phyloP scores from a whole-genome alignment of 805 yeast genomes.

The Candida awuae region DNA sequence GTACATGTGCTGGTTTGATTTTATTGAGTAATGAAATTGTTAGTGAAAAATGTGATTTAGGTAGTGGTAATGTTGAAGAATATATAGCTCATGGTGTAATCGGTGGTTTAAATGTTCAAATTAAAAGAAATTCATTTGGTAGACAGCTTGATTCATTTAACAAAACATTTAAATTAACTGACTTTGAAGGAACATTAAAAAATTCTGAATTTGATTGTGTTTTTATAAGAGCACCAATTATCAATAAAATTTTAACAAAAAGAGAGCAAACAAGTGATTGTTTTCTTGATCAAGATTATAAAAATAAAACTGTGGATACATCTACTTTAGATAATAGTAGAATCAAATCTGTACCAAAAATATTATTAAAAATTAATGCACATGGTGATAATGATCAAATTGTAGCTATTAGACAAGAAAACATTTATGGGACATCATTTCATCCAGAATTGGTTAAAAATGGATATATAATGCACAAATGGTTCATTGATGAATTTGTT shows the following conservation, averaged over 20 bases:
- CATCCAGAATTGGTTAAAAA: slow-evolving; percentile 62
- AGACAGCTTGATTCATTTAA: slow-evolving; percentile 65
- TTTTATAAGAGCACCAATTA: slow-evolving; percentile 74
- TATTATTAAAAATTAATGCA: slow-evolving; percentile 34
- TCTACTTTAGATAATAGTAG: slow-evolving; percentile 11
- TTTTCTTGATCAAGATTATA: not conserved
- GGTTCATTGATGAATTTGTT: slow-evolving; percentile 60
- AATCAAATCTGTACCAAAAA: slow-evolving; percentile 10
- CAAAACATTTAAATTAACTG: slow-evolving; percentile 13
- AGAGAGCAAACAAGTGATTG: not conserved
- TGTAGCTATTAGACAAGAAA: slow-evolving; percentile 69
- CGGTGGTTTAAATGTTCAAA: slow-evolving; percentile 58
- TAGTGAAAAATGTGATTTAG: slow-evolving; percentile 39
- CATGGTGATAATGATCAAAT: slow-evolving; percentile 32
- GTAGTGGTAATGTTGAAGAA: slow-evolving; percentile 8
- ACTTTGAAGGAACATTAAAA: slow-evolving; percentile 16
- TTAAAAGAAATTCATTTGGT: slow-evolving; percentile 71
- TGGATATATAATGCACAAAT: slow-evolving; percentile 57
- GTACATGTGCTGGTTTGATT: slow-evolving; percentile 81
- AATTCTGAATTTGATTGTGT: slow-evolving; percentile 28
- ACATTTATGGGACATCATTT: slow-evolving; percentile 63
- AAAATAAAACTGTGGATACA: slow-evolving; percentile 6
- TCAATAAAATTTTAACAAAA: slow-evolving; percentile 20
- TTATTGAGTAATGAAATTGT: slow-evolving; percentile 48
- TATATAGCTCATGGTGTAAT: slow-evolving; percentile 35